Conservation (phyloP, 2,329 filamentous ascomycete species). For the Stagonosporopsis rhizophila region DNA sequence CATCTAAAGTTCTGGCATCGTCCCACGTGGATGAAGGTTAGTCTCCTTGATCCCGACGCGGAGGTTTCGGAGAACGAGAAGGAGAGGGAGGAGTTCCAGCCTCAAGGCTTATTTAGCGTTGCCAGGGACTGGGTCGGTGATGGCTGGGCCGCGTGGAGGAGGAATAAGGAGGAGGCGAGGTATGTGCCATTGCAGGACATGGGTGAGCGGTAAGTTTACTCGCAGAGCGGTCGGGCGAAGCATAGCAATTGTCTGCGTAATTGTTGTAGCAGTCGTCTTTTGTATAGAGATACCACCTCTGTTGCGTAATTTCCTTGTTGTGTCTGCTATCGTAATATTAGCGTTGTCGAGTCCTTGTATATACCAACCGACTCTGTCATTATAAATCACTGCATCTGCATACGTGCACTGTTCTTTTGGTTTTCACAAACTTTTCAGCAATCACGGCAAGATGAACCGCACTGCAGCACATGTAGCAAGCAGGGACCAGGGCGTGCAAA, state of each 20-base stretch:
- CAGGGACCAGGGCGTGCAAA: no score
- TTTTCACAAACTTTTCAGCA: no score
- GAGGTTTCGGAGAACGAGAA: conserved; percentile 38
- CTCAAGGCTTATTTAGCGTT: conserved; percentile 31
- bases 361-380: neutral
- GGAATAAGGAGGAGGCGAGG: conserved; percentile 49
- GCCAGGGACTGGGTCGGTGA: conserved; percentile 41
- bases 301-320: conserved; percentile 2
- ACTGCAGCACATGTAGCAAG: no score
- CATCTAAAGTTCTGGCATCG: conserved; percentile 86
- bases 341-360: neutral
- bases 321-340: neutral
- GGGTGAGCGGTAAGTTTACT: conserved; percentile 36
- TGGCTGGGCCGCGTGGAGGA: conserved; percentile 43
- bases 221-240: neutral
- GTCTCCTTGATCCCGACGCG: conserved; percentile 60
- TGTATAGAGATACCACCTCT: conserved; percentile 11
- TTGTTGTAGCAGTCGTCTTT: neutral
- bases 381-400: neutral
- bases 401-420: no score
- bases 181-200: conserved; percentile 57
- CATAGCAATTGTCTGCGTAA: neutral
- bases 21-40: conserved; percentile 85
- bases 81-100: conserved; percentile 32
- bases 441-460: no score